Evolutionary conservation across 2,329 filamentous ascomycete species (phyloP).

Genomic region (Fusarium sp.): DNA sequence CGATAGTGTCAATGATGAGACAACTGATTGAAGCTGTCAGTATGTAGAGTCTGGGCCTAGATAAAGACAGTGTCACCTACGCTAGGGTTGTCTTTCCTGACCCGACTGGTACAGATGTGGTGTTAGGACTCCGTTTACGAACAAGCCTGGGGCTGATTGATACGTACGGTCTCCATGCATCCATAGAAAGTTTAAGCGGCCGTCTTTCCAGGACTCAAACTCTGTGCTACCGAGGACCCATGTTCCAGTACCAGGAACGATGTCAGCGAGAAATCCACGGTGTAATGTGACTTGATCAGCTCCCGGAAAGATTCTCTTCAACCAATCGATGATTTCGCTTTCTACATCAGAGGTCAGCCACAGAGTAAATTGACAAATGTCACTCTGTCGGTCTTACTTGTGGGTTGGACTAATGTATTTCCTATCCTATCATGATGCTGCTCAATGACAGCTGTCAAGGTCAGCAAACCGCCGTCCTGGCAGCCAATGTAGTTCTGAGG

Average conservation of each 20-base stretch:
- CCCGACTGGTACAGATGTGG: neutral
- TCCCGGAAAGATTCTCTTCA: neutral
- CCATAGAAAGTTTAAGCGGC: neutral
- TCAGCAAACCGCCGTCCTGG: neutral
- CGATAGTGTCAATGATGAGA: too few species aligned
- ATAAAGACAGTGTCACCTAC: neutral
- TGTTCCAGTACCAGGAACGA: too few species aligned
- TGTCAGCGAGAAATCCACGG: neutral
- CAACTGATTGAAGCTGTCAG: too few species aligned
- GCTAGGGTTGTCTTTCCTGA: conserved; percentile 1
- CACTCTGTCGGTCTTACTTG: neutral
- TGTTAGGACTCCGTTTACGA: neutral
- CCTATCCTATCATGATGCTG: neutral
- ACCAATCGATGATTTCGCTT: neutral
- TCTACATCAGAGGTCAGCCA: neutral
- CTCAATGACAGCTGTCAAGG: neutral
- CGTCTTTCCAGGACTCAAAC: neutral
- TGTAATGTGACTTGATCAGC: neutral
- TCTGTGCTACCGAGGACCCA: too few species aligned
- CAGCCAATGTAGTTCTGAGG: neutral
- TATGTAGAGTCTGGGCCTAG: too few species aligned
- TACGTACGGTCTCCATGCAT: conserved; percentile 9
- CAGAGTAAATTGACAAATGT: too few species aligned
- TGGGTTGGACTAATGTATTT: neutral
- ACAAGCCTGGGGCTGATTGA: neutral